These are phyloP conservation scores for Xylaria telfairii DNA, from an alignment of 495 filamentous ascomycete genomes.

Conservation along the genomic window DNA sequence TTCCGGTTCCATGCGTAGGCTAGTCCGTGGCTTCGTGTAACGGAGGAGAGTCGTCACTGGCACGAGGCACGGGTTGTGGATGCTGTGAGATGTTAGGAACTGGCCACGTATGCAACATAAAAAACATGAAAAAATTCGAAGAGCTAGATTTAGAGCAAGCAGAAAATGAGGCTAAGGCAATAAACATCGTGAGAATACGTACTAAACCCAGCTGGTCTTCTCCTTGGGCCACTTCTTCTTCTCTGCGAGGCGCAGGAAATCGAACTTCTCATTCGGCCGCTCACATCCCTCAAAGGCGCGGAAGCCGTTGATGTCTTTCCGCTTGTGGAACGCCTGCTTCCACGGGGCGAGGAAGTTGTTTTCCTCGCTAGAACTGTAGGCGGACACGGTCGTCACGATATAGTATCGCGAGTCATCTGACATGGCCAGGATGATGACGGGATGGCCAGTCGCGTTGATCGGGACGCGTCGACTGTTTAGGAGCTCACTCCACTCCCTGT, in stretches of 20 bases:
- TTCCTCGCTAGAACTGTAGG: slow-evolving; percentile 32
- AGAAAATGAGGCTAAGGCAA: neutral
- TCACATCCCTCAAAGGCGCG: slow-evolving; percentile 38
- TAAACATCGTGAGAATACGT: neutral
- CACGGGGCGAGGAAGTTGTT: slow-evolving; percentile 41
- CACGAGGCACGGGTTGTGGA: neutral
- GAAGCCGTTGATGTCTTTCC: slow-evolving; percentile 29
- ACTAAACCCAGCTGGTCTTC: slow-evolving; percentile 41
- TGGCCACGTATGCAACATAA: no score
- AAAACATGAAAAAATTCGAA: neutral
- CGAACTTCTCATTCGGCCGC: neutral
- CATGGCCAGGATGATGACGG: slow-evolving; percentile 41
- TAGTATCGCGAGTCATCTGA: slow-evolving; percentile 25
- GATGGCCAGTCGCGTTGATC: slow-evolving; percentile 35
- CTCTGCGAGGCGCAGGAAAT: slow-evolving; percentile 31
- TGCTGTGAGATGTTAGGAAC: neutral
- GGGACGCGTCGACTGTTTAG: slow-evolving; percentile 29
- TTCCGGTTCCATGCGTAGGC: slow-evolving; percentile 10
- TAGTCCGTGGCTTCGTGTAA: neutral
- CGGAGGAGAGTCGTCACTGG: neutral
- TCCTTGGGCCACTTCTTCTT: slow-evolving; percentile 35
- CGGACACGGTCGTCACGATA: slow-evolving; percentile 42
- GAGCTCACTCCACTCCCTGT: slow-evolving; percentile 21
- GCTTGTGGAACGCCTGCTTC: slow-evolving; percentile 31
- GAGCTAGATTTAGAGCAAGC: no score